Base-by-base conservation (phyloP, 2,329 filamentous ascomycete genomes). In the Saccharata proteae region DNA sequence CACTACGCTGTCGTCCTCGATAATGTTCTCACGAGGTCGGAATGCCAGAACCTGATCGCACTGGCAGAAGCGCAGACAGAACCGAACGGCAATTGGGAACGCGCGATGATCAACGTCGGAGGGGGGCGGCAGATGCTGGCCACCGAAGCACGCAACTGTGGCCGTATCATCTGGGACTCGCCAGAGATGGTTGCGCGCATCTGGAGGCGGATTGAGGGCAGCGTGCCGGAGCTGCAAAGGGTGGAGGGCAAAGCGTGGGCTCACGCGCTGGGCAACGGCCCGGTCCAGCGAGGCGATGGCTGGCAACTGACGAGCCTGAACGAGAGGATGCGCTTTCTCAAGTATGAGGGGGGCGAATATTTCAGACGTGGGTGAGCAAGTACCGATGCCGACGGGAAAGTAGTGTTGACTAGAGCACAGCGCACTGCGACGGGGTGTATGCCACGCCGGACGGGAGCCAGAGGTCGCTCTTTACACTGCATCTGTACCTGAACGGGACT, bases 101-200 rank as follows among this genome's bases (percentile, higher is more conserved):
- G 72, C 2, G 82, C 81, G 0, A 64, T 82, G 51, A 64, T 86
- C 35, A 79, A 79, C 47, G 51, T 72, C 15, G 79, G 79, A 4
- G 52, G 52, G 4, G 78, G 79, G 3, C 58, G 50, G 35, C 75
- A 88, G 53, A 53, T 62, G 3, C 51, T 74, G 24, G 55, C 64
- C 4, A 59, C 67, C 1, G 65, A 72, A 6, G 71, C 71, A 29
- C 66, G 82, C 11, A 76, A 80, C 38, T 77, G 77, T 44, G 77
- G 77, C n/a, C 68, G 82, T 3, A 81, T 88, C 40, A 77, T 90
- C 42, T 81, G 75, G 69, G 80, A 90, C 46, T 56, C 67, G 10
- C 59, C 65, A 29, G 67, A 69, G 1, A 41, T 88, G 1, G 75
- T 72, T 0, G 63, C 69, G 15, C 67, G 71, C 14, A 44, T 90